These are phyloP conservation scores for Mercurialis annua DNA, from an alignment of 345 rosid species.

Conservation along the genomic window DNA sequence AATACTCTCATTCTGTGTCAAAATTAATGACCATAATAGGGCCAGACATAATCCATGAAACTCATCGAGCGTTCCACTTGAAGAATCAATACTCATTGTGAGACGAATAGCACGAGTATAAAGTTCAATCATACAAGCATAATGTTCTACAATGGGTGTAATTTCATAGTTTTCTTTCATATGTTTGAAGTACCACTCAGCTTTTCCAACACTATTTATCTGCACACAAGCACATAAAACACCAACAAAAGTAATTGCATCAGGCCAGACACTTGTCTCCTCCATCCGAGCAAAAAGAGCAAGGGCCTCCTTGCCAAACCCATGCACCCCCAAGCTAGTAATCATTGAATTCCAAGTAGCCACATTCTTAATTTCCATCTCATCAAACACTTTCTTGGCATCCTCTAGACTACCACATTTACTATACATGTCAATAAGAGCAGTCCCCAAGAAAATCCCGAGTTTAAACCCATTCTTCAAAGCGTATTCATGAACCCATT, in stretches of 20 bases:
- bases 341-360: conserved; percentile 84
- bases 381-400: conserved; percentile 54
- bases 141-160: conserved; percentile 54
- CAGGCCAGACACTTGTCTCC: conserved; percentile 40
- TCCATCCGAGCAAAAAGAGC: conserved; percentile 56
- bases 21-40: conserved; percentile 3
- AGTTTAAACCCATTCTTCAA: conserved; percentile 43
- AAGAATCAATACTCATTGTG: conserved; percentile 26
- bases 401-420: conserved; percentile 57
- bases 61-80: conserved; percentile 41
- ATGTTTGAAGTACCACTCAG: conserved; percentile 37
- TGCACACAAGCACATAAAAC: conserved; percentile 65
- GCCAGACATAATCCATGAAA: conserved; percentile 12
- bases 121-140: conserved; percentile 57
- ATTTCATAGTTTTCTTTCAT: conserved; percentile 49
- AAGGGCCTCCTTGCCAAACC: conserved; percentile 61
- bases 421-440: conserved; percentile 57
- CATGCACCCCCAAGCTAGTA: conserved; percentile 77
- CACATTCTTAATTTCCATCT: conserved; percentile 46
- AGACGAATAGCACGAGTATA: conserved; percentile 34
- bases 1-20: background rate
- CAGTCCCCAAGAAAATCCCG: conserved; percentile 66
- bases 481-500: conserved; percentile 63
- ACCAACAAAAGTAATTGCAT: conserved; percentile 75
- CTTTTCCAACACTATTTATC: conserved; percentile 41